These are phyloP conservation scores for Gautieria morchelliformis DNA, from an alignment of 768 basidiomycete genomes.

Conservation along the genomic window DNA sequence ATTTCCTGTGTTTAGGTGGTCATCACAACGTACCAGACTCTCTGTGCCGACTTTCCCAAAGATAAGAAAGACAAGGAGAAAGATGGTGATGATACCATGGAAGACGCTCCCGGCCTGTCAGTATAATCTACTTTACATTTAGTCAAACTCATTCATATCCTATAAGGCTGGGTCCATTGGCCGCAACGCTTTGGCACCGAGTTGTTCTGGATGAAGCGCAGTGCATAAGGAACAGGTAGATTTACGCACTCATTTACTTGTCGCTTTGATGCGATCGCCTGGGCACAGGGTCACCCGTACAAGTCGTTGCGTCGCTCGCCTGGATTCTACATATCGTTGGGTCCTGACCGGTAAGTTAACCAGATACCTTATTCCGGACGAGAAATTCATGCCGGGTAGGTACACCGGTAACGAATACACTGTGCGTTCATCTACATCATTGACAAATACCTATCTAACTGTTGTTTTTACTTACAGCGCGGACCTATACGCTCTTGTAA, in stretches of 20 bases:
- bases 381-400: slow-evolving; percentile 15
- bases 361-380: not conserved
- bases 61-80: slow-evolving; percentile 44
- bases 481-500: slow-evolving; percentile 61
- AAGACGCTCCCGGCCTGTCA: not conserved
- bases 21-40: slow-evolving; percentile 69
- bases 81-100: slow-evolving; percentile 36
- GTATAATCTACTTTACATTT: not conserved
- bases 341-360: slow-evolving; percentile 43
- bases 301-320: slow-evolving; percentile 48
- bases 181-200: slow-evolving; percentile 54
- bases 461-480: slow-evolving; percentile 18
- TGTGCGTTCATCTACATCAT: slow-evolving; percentile 28
- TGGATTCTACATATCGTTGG: slow-evolving; percentile 66
- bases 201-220: slow-evolving; percentile 75
- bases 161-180: slow-evolving; percentile 43
- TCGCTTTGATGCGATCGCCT: not conserved
- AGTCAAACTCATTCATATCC: not conserved
- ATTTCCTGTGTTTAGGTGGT: slow-evolving; percentile 38
- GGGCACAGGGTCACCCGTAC: slow-evolving; percentile 39
- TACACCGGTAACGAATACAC: slow-evolving; percentile 63
- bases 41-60: slow-evolving; percentile 48
- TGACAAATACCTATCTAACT: not conserved
- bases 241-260: not conserved
- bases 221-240: slow-evolving; percentile 57